These are phyloP conservation scores for Cucumis sativus DNA, from an alignment of 306 rosid genomes.

Conservation along the genomic window DNA sequence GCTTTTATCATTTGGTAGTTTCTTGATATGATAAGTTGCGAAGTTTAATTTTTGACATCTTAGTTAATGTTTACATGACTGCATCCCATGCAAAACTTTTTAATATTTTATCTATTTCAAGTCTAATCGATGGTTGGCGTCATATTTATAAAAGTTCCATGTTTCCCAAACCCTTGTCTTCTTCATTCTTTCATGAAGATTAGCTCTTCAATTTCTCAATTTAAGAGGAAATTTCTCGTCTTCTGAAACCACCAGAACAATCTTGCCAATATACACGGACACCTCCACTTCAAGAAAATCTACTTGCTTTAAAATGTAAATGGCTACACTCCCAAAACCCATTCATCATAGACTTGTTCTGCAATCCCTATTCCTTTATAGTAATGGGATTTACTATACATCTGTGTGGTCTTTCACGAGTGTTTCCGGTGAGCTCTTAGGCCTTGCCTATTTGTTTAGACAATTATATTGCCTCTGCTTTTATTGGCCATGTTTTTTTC, in stretches of 20 bases:
- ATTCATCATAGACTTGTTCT: not conserved
- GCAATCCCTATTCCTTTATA: not conserved
- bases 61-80: not conserved
- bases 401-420: not conserved
- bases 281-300: not conserved
- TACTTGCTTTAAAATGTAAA: not conserved
- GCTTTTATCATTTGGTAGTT: not conserved
- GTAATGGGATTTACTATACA: not conserved
- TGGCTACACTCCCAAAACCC: not conserved
- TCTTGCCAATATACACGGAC: not conserved
- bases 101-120: not conserved
- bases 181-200: not conserved
- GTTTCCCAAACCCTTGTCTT: not conserved
- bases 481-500: not conserved
- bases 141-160: not conserved
- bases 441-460: not conserved
- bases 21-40: not conserved
- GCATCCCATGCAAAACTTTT: not conserved
- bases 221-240: not conserved
- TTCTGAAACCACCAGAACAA: not conserved
- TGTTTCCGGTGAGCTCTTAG: not conserved
- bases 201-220: not conserved
- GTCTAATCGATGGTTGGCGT: not conserved
- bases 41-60: not conserved
- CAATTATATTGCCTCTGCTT: not conserved